Conservation (phyloP, 768 basidiomycete species). For the Psilocybe tampanensis region DNA sequence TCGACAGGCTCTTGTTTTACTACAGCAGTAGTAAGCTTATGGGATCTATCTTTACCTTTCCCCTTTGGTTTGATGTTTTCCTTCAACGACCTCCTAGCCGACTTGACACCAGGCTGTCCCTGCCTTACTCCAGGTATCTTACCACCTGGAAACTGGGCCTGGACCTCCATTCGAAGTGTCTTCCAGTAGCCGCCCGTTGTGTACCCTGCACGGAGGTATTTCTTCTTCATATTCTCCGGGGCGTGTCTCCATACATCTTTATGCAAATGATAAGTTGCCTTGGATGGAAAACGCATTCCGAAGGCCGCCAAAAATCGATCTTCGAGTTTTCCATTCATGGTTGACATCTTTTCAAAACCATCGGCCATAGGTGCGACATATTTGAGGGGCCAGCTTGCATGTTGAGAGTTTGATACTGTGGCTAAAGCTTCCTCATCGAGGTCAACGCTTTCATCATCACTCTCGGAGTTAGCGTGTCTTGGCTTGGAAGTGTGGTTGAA, state of each 20-base stretch:
- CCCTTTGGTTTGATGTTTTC: too few species aligned
- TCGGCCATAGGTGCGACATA: constrained; percentile 6
- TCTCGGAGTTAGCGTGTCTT: neutral
- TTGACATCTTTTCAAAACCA: constrained; percentile 4
- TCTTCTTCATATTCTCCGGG: neutral
- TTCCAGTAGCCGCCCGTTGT: constrained; percentile 8
- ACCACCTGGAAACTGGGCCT: neutral
- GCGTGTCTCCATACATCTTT: constrained; percentile 1
- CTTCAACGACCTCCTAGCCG: too few species aligned
- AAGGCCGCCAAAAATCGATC: neutral
- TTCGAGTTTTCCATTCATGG: neutral
- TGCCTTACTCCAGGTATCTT: neutral
- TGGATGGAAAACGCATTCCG: constrained; percentile 6
- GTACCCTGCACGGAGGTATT: neutral
- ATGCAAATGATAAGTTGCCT: neutral
- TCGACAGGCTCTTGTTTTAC: too few species aligned
- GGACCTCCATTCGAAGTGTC: constrained; percentile 1
- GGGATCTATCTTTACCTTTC: too few species aligned
- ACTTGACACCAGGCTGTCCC: too few species aligned
- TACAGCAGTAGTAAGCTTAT: too few species aligned
- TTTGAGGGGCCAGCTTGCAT: constrained; percentile 9
- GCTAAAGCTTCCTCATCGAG: neutral
- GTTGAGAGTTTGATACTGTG: neutral
- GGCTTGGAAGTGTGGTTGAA: too few species aligned
- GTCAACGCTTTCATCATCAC: neutral